Conservation (phyloP, 2,329 filamentous ascomycete species). For the Aspergillus felis region DNA sequence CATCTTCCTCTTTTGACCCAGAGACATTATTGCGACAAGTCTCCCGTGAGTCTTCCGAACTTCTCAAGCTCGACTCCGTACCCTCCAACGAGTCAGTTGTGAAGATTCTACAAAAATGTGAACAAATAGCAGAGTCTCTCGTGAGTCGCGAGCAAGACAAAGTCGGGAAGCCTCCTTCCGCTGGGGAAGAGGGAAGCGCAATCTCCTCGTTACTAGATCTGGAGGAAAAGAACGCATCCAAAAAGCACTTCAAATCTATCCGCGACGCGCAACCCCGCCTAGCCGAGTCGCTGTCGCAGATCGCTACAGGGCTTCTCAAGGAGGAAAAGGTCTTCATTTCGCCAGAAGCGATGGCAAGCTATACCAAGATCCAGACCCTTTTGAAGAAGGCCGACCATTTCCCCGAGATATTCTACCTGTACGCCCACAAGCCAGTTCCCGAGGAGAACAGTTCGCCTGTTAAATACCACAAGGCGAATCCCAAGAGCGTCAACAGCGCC, state of each 20-base stretch:
- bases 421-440: constrained; percentile 76
- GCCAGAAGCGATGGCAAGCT: constrained; percentile 64
- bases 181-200: constrained; percentile 30
- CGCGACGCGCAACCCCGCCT: constrained; percentile 33
- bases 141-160: constrained; percentile 23
- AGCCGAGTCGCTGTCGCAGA: constrained; percentile 46
- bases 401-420: constrained; percentile 75
- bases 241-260: constrained; percentile 20
- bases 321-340: constrained; percentile 79
- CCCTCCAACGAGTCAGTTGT: constrained; percentile 34
- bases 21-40: constrained; percentile 29
- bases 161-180: constrained; percentile 5
- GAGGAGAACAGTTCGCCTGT: constrained; percentile 56
- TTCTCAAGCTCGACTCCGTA: constrained; percentile 28
- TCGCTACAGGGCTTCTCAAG: constrained; percentile 66
- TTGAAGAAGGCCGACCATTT: constrained; percentile 72
- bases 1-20: constrained; percentile 6
- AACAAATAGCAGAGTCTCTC: constrained; percentile 29
- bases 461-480: constrained; percentile 59
- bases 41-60: constrained; percentile 21
- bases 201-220: constrained; percentile 41
- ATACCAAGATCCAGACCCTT: constrained; percentile 71
- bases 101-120: constrained; percentile 32
- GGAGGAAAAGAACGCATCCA: constrained; percentile 33
- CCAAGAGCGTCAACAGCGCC: constrained; percentile 66